Evolutionary conservation across 2,329 filamentous ascomycete species (phyloP).

Genomic region (Leptographium wingfieldii): DNA sequence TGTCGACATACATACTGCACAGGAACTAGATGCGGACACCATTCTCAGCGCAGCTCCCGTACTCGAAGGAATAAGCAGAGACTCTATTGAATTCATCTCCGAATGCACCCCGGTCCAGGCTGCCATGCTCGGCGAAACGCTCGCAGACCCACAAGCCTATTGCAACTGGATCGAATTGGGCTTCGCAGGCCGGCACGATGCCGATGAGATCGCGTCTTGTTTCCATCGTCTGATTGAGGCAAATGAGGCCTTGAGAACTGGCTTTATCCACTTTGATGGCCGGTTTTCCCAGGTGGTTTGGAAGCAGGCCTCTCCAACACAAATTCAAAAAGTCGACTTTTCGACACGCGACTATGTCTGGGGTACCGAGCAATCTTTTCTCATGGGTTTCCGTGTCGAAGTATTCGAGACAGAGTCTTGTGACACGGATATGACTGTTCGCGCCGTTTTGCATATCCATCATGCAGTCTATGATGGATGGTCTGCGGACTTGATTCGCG

Average conservation of each 20-base stretch:
- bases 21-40: neutral
- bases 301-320: slow-evolving; percentile 30
- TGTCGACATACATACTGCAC: neutral
- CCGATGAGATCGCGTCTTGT: slow-evolving; percentile 30
- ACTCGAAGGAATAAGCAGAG: neutral
- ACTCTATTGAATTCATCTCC: slow-evolving; percentile 2
- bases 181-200: slow-evolving; percentile 26
- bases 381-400: slow-evolving; percentile 52
- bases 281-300: slow-evolving; percentile 54
- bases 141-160: slow-evolving; percentile 47
- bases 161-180: slow-evolving; percentile 65
- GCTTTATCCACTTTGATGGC: slow-evolving; percentile 48
- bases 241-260: slow-evolving; percentile 61
- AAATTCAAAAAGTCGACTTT: slow-evolving; percentile 28
- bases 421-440: slow-evolving; percentile 4
- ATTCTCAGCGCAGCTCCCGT: slow-evolving; percentile 5
- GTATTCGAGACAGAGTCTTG: slow-evolving; percentile 20
- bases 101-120: slow-evolving; percentile 63
- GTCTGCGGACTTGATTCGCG: slow-evolving; percentile 64
- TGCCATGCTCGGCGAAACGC: slow-evolving; percentile 70
- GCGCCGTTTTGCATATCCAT: slow-evolving; percentile 50
- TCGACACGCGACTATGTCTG: slow-evolving; percentile 27
- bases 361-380: slow-evolving; percentile 23
- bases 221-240: slow-evolving; percentile 34
- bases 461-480: slow-evolving; percentile 90